Conservation (phyloP, 225 moss, liverwort and hornwort genomes). For the Antitrichia curtipendula region DNA sequence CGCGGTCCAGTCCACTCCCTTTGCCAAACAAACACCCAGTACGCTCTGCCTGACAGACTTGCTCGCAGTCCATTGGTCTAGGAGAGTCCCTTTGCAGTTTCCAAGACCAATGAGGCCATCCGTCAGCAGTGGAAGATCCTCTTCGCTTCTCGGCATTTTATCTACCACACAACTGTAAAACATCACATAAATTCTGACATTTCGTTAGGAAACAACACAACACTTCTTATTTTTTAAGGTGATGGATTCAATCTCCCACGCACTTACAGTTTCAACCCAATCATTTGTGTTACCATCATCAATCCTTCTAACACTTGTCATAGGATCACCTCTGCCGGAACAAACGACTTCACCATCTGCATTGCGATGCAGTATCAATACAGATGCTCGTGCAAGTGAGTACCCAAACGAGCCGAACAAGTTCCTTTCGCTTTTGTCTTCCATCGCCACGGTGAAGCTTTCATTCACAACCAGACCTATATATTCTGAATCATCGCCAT, state of each 20-base stretch:
- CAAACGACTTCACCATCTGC: not conserved
- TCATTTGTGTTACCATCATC: not conserved
- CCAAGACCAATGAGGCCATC: constrained; percentile 22
- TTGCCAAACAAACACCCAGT: constrained; percentile 9
- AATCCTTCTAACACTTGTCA: not conserved
- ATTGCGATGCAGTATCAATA: not conserved
- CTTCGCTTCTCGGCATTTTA: not conserved
- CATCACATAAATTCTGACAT: not conserved
- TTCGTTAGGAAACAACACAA: not conserved
- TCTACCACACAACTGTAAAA: not conserved
- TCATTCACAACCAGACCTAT: not conserved
- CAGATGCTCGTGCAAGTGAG: not conserved
- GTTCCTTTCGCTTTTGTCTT: not conserved
- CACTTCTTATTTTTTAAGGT: not conserved
- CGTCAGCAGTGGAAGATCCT: not conserved
- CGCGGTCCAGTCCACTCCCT: not conserved
- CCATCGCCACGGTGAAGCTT: not conserved
- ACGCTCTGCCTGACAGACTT: not conserved
- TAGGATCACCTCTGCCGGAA: not conserved
- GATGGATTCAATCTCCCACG: not conserved
- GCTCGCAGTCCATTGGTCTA: not conserved
- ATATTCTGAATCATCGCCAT: not conserved
- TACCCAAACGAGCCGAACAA: constrained; percentile 7
- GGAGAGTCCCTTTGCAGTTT: constrained; percentile 7
- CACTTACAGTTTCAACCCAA: not conserved